Base-by-base conservation (phyloP, 2,329 filamentous ascomycete genomes). In the Fusarium euwallaceae region DNA sequence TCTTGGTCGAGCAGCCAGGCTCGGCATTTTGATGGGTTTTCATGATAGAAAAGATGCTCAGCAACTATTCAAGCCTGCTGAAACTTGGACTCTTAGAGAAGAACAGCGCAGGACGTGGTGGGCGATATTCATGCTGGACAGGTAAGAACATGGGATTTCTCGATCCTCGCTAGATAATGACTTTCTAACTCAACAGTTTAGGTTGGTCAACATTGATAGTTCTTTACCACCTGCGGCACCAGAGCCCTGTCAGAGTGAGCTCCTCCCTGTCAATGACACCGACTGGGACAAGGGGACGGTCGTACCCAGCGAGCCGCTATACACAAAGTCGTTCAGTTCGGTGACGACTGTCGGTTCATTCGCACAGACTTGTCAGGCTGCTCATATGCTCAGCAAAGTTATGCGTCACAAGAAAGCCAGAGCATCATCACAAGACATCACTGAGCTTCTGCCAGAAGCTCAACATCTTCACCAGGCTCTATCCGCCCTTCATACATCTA, bases 21-120 rank as follows among this genome's bases (percentile, higher is more conserved):
- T 77, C 2, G 70, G 65, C 4, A 53, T 69, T 6, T 29, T 77
- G n/a, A 73, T 74, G 61, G 74, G 74, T 8, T 39, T 75, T 2
- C 66, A 76, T 16, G 53, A 67, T 29, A 61, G 64, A 4, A 62
- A 51, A 14, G 24, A 45, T 1, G 43, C 61, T 14, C 66, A 55
- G 12, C 66, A 68, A 34, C 48, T 78, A 0, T 76, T 78, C 32
- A 66, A 61, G 14, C n/a, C 58, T 2, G 34, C 71, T 8, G 65
- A 72, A 2, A 77, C 69, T 2, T 77, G 70, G 73, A 70, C 65
- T 1, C 63, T 73, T 8, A 59, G 68, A 6, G 75, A 77, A 61
- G 76, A 77, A 43, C 70, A 75, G 14, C 59, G 71, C 4, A 61
- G 73, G 43, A 73, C 71, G 4, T 76, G 71, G 71, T 76, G 76